These are phyloP conservation scores for Alternaria sp. DNA, from an alignment of 2,329 filamentous ascomycete species.

Conservation along the genomic window DNA sequence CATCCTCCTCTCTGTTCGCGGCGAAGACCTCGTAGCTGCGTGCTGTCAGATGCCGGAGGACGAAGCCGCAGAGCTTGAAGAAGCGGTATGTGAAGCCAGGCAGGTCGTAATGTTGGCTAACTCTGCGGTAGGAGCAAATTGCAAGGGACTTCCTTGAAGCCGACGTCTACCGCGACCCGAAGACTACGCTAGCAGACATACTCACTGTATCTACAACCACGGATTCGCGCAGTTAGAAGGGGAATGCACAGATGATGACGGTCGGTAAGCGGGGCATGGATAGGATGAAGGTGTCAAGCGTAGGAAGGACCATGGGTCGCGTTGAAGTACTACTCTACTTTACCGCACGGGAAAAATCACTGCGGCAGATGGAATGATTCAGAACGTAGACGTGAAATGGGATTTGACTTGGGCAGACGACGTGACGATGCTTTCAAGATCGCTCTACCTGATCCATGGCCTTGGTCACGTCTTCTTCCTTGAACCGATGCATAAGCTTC, in stretches of 20 bases:
- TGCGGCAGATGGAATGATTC: too few species aligned
- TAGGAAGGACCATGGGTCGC: too few species aligned
- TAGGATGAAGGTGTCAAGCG: neutral
- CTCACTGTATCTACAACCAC: constrained; percentile 28
- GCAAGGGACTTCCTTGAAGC: constrained; percentile 52
- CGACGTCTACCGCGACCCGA: constrained; percentile 45
- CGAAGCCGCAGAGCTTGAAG: constrained; percentile 71
- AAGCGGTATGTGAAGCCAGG: constrained; percentile 58
- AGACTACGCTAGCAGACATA: constrained; percentile 48
- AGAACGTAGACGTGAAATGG: neutral
- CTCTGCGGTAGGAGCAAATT: constrained; percentile 45
- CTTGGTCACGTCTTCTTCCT: constrained; percentile 67
- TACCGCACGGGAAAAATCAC: too few species aligned
- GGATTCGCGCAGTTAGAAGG: neutral
- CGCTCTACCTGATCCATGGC: constrained; percentile 67
- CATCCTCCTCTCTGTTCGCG: constrained; percentile 69
- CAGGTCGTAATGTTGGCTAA: neutral
- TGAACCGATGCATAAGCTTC: constrained; percentile 82
- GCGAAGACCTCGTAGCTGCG: constrained; percentile 76
- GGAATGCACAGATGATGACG: neutral
- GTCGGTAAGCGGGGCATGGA: neutral
- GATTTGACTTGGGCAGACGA: neutral
- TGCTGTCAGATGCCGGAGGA: constrained; percentile 71
- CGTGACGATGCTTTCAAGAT: constrained; percentile 1
- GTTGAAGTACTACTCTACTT: too few species aligned